Percentiles rank a stretch among this genome's conserved stretches.
Conservation (phyloP, 2,329 filamentous ascomycete species). For the Didymella exigua region DNA sequence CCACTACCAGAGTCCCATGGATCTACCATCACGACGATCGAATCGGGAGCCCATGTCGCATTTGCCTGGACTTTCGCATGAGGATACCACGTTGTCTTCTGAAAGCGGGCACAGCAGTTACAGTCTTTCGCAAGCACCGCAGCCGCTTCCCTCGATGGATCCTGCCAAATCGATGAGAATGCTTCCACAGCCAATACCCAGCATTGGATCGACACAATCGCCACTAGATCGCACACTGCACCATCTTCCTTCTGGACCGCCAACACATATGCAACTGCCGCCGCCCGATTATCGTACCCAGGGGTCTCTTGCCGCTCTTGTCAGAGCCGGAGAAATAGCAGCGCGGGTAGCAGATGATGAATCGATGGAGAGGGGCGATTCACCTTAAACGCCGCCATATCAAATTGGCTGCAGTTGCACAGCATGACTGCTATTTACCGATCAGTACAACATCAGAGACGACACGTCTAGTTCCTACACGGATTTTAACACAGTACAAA, state of each 20-base stretch:
- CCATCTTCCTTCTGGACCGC: slow-evolving; percentile 7
- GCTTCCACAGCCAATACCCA: slow-evolving; percentile 48
- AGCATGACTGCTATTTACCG: too few species aligned
- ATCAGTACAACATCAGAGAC: neutral
- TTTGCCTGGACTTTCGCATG: slow-evolving; percentile 45
- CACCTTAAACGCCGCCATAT: slow-evolving; percentile 21
- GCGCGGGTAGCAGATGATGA: slow-evolving; percentile 42
- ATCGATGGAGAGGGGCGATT: slow-evolving; percentile 19
- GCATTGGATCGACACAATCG: slow-evolving; percentile 34
- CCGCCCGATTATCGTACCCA: slow-evolving; percentile 39
- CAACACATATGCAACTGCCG: slow-evolving; percentile 26
- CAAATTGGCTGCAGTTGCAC: neutral
- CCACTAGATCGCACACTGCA: slow-evolving; percentile 39
- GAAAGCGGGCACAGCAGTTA: slow-evolving; percentile 41
- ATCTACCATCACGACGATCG: slow-evolving; percentile 41
- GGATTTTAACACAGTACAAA: neutral
- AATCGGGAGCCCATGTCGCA: slow-evolving; percentile 33
- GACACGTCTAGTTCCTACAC: neutral
- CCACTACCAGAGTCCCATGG: slow-evolving; percentile 33
- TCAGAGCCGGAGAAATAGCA: slow-evolving; percentile 46
- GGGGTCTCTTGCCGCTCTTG: slow-evolving; percentile 45
- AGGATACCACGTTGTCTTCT: slow-evolving; percentile 50
- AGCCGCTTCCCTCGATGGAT: slow-evolving; percentile 34
- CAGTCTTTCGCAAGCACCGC: slow-evolving; percentile 17
- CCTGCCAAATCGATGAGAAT: slow-evolving; percentile 42